Percentiles rank a stretch among this genome's conserved stretches.
Conservation (phyloP, 257 asterid species). For the Voacanga thouarsii region DNA sequence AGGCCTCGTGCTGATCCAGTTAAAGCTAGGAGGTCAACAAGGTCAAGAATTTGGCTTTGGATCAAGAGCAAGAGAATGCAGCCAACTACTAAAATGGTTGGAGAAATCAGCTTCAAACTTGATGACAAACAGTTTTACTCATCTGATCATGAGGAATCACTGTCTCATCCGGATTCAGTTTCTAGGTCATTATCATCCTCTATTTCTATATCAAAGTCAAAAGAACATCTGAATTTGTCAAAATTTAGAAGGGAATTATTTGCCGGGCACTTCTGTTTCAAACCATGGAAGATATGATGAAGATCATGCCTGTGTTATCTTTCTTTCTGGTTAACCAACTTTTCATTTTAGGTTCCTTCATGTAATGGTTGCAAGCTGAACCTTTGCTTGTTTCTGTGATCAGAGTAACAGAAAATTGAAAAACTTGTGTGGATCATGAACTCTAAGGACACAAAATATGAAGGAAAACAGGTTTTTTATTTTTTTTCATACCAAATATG, state of each 20-base stretch:
- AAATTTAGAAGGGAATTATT: conserved; percentile 16
- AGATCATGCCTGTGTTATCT: not conserved
- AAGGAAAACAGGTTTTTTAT: too few species aligned
- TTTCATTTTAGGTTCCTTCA: too few species aligned
- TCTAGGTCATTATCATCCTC: conserved; percentile 17
- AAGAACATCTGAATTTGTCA: conserved; percentile 8
- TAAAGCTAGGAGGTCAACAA: not conserved
- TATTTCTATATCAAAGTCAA: not conserved
- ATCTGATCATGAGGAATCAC: not conserved
- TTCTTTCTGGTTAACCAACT: too few species aligned
- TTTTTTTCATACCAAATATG: too few species aligned
- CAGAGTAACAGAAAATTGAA: not conserved
- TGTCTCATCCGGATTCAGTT: not conserved
- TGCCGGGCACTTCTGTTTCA: conserved; percentile 19
- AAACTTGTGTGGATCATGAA: not conserved
- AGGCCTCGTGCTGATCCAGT: not conserved
- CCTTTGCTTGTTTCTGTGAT: not conserved
- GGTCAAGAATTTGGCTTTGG: conserved; percentile 14
- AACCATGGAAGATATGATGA: conserved; percentile 6
- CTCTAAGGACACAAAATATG: too few species aligned
- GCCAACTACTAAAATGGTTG: not conserved
- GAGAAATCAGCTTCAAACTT: conserved; percentile 13
- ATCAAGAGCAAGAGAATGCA: conserved; percentile 15
- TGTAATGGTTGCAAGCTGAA: not conserved
- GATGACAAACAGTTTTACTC: not conserved